Evolutionary conservation across 2,329 filamentous ascomycete genomes (phyloP), one percentile per base, ranked within the genome.

Genomic region (Chaetomium globosum): DNA sequence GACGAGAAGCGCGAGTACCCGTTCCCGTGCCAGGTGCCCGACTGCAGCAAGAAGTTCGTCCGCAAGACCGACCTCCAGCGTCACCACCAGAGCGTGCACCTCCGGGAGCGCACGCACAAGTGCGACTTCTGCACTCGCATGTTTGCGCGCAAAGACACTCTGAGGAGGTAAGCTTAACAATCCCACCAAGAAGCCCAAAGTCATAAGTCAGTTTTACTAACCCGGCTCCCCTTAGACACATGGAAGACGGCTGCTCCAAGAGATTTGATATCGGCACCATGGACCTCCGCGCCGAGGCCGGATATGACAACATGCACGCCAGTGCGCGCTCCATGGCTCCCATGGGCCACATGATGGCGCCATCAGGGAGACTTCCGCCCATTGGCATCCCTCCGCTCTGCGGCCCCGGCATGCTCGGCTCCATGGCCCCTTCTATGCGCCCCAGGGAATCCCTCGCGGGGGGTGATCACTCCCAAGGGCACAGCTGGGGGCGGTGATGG

Each of bases 71-170:
- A 96, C 75, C 82, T 96, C 28, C 81, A 83, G 69, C 78, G 83
- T 69, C 82, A 89, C 74, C 80, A 85, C 76, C 83, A 85, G 71
- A 87, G 82, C 73, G 90, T 95, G 12, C 92, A 96, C 74, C 82
- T 88, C 74, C 92, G 91, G 77, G 82, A 88, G 68, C 85, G 87
- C 63, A 88, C 88, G 70, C 87, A 88, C 75, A 81, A 81, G 65
- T 96, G 92, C 74, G 83, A 87, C 66, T 87, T 87, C 66, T 96
- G 92, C 73, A 83, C 84, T 36, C 83, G 86, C 61, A 81, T 84
- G 51, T 96, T 96, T 79, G 88, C 90, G 30, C 85, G 92, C 53
- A 93, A 92, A 75, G 92, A 96, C 73, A 95, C 91, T 1, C 80
- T 95, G n/a, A 80, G 87, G 77, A 89, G 92, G 91, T 92, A 78